Percentiles rank a stretch among this genome's conserved stretches.
Conservation (phyloP, 129 eudicot species). For the Flaveria bidentis region DNA sequence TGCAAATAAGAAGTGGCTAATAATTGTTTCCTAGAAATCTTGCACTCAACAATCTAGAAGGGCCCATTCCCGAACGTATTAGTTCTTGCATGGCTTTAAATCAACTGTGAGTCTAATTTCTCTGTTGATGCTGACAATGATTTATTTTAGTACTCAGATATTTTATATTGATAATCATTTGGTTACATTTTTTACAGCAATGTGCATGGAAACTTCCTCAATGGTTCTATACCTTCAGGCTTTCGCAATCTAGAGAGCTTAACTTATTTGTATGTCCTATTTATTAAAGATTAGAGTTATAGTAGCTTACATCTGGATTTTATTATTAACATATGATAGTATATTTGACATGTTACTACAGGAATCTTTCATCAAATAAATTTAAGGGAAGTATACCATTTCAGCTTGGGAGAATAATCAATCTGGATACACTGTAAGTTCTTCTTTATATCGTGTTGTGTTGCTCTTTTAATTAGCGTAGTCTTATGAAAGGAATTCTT, state of each 20-base stretch:
- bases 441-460: not conserved
- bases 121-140: not conserved
- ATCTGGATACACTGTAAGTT: conserved; percentile 86
- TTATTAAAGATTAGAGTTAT: not conserved
- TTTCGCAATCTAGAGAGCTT: conserved; percentile 82
- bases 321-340: not conserved
- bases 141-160: not conserved
- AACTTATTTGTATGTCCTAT: conserved; percentile 66
- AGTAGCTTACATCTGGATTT: not conserved
- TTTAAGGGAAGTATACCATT: conserved; percentile 67
- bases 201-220: conserved; percentile 84
- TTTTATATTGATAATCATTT: not conserved
- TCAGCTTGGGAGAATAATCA: conserved; percentile 76
- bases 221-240: conserved; percentile 78
- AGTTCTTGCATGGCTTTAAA: conserved; percentile 85
- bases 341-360: conserved; percentile 30
- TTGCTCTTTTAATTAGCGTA: not conserved
- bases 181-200: conserved; percentile 42
- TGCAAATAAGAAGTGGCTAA: not conserved
- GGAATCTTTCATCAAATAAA: conserved; percentile 81
- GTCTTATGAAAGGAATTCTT: not conserved
- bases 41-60: conserved; percentile 75
- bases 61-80: conserved; percentile 78
- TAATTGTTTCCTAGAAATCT: conserved; percentile 53
- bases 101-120: conserved; percentile 56